phyloP scores from a whole-genome alignment of 192 early-diverging fungal species.

The Podila horticola region DNA sequence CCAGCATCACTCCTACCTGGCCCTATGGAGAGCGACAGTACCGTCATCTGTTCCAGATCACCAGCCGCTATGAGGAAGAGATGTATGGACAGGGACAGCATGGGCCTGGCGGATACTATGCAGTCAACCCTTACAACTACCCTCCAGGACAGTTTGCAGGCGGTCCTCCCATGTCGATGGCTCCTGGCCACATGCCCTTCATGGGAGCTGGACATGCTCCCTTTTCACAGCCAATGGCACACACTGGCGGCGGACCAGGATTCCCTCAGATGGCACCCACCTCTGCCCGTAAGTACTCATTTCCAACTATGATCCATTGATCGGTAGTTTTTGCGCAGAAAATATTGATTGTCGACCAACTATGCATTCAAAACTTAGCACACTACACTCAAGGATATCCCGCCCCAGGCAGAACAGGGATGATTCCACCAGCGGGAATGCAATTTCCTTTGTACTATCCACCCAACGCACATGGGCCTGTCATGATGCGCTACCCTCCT shows the following conservation, averaged over 20 bases:
- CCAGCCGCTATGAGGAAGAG: slow-evolving; percentile 61
- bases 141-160: slow-evolving; percentile 48
- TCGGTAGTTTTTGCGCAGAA: too few species aligned
- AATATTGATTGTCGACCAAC: not conserved
- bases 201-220: slow-evolving; percentile 21
- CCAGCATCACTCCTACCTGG: slow-evolving; percentile 62
- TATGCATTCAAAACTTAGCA: slow-evolving; percentile 22
- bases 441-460: slow-evolving; percentile 64
- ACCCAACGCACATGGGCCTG: slow-evolving; percentile 55
- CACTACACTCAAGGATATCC: slow-evolving; percentile 62
- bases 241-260: slow-evolving; percentile 57
- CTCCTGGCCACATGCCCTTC: slow-evolving; percentile 48
- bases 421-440: slow-evolving; percentile 61
- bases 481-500: slow-evolving; percentile 68
- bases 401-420: slow-evolving; percentile 58
- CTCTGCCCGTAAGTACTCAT: slow-evolving; percentile 53
- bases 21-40: slow-evolving; percentile 63
- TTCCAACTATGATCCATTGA: not conserved
- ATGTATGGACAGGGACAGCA: slow-evolving; percentile 56
- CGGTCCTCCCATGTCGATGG: slow-evolving; percentile 62
- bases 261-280: slow-evolving; percentile 63
- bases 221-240: slow-evolving; percentile 43
- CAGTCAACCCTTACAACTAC: slow-evolving; percentile 47
- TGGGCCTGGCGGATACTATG: slow-evolving; percentile 53
- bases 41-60: slow-evolving; percentile 60